These are phyloP conservation scores for Sungouiella blattae DNA, from an alignment of 805 yeast genomes.

Conservation along the genomic window DNA sequence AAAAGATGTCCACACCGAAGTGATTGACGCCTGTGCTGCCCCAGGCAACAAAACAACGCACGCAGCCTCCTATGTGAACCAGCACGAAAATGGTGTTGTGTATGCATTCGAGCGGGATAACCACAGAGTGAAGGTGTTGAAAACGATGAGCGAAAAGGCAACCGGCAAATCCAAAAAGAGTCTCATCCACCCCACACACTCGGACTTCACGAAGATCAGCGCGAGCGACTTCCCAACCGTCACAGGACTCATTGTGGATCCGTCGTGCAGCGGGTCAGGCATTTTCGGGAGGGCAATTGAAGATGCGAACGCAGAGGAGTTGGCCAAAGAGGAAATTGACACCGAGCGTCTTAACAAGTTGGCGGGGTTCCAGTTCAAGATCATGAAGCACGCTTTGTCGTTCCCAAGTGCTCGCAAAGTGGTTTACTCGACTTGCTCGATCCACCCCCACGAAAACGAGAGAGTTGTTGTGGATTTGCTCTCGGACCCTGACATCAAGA, in stretches of 20 bases:
- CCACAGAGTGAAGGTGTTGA: slow-evolving; percentile 63
- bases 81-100: slow-evolving; percentile 38
- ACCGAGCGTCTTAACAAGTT: slow-evolving; percentile 66
- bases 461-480: slow-evolving; percentile 80
- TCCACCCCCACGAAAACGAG: slow-evolving; percentile 93
- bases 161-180: slow-evolving; percentile 24
- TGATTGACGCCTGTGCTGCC: slow-evolving; percentile 95
- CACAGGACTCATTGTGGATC: slow-evolving; percentile 86
- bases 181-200: slow-evolving; percentile 48
- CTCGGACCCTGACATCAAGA: slow-evolving; percentile 58
- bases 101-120: slow-evolving; percentile 87
- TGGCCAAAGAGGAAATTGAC: slow-evolving; percentile 38
- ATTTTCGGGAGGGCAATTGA: slow-evolving; percentile 85
- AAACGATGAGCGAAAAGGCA: slow-evolving; percentile 77
- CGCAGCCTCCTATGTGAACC: slow-evolving; percentile 62
- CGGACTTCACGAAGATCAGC: slow-evolving; percentile 62
- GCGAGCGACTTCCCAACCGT: slow-evolving; percentile 62
- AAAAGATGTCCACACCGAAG: slow-evolving; percentile 46
- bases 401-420: slow-evolving; percentile 76
- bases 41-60: slow-evolving; percentile 99
- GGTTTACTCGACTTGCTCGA: slow-evolving; percentile 93
- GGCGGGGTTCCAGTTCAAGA: slow-evolving; percentile 81
- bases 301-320: slow-evolving; percentile 43
- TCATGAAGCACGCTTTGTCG: slow-evolving; percentile 81
- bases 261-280: slow-evolving; percentile 97